phyloP scores from a whole-genome alignment of 768 basidiomycete genomes.

The Rubroboletus satanas region DNA sequence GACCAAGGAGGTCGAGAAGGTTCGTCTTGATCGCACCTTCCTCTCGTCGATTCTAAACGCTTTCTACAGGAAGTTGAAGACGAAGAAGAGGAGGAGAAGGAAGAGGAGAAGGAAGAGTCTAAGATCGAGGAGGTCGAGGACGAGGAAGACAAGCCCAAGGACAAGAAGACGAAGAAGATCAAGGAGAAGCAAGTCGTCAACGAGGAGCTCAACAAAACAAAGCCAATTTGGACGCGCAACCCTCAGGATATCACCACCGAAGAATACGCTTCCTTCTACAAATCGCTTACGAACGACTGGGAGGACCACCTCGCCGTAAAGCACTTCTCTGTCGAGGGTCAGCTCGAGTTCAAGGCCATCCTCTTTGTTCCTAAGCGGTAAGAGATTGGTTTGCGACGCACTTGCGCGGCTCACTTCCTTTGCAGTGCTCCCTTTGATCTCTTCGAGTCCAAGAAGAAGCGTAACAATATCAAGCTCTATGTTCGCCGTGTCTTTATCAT shows the following conservation, averaged over 20 bases:
- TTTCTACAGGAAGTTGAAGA: slow-evolving; percentile 76
- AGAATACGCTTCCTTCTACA: slow-evolving; percentile 97
- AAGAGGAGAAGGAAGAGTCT: slow-evolving; percentile 43
- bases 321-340: slow-evolving; percentile 99
- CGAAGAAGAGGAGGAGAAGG: slow-evolving; percentile 64
- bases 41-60: background rate
- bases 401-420: slow-evolving; percentile 1
- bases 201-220: slow-evolving; percentile 99
- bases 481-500: slow-evolving; percentile 99
- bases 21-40: slow-evolving; percentile 32
- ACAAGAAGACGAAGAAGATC: slow-evolving; percentile 92
- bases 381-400: slow-evolving; percentile 19
- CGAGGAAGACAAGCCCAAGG: slow-evolving; percentile 78
- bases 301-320: slow-evolving; percentile 99
- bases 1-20: slow-evolving; percentile 99
- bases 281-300: slow-evolving; percentile 99
- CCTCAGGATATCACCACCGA: slow-evolving; percentile 89
- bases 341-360: slow-evolving; percentile 99
- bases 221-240: slow-evolving; percentile 99
- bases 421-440: slow-evolving; percentile 94
- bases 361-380: slow-evolving; percentile 95
- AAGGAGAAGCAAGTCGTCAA: slow-evolving; percentile 84
- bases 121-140: slow-evolving; percentile 85
- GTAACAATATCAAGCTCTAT: slow-evolving; percentile 99
- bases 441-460: slow-evolving; percentile 99